Base-by-base conservation (phyloP, 2,329 filamentous ascomycete species). In the Parastagonospora nodorum region DNA sequence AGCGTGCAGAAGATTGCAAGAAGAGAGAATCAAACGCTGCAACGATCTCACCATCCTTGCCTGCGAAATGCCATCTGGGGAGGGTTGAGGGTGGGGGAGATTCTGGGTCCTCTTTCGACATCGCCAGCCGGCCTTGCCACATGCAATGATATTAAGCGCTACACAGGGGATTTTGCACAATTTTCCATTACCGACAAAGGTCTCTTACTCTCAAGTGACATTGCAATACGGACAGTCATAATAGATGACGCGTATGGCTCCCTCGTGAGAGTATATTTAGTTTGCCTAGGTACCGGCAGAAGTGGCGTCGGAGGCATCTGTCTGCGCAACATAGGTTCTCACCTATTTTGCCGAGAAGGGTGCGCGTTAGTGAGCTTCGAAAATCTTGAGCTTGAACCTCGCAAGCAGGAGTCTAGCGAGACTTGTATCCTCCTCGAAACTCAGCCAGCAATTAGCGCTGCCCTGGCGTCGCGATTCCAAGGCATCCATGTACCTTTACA, bases 41-140 rank as follows among this genome's bases (percentile, higher is more conserved):
- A 49, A 56, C 15, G 50, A 56, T n/a, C 46, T 48, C 1, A 50
- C 30, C 12, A 47, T 53, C 4, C 44, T 56, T 12, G 40, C 45
- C 5, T 56, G 53, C 46, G 28, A 45, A 8, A 24, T 5, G 5
- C 19, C 19, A 24, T 24, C 19, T 24, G 19, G 19, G 5, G n/a
- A n/a, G n/a, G n/a, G n/a, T n/a, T n/a, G n/a, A n/a, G n/a, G 11
- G 33, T 36, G 14, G 11, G 33, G 11, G 16, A 8, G 7, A 36
- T 14, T 8, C 7, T 11, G 8, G 4, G 33, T 4, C 12, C 7
- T 11, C 29, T 4, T 32, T 46, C 8, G 24, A 39, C 24, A 38
- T 14, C 28, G 14, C 35, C 15, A 16, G 39, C 15, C n/a, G n/a
- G 36, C 44, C 36, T 14, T 36, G 4, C 40, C 35, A 12, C 44